phyloP scores from a whole-genome alignment of 106 monocot species.

The Gastrodia elata region DNA sequence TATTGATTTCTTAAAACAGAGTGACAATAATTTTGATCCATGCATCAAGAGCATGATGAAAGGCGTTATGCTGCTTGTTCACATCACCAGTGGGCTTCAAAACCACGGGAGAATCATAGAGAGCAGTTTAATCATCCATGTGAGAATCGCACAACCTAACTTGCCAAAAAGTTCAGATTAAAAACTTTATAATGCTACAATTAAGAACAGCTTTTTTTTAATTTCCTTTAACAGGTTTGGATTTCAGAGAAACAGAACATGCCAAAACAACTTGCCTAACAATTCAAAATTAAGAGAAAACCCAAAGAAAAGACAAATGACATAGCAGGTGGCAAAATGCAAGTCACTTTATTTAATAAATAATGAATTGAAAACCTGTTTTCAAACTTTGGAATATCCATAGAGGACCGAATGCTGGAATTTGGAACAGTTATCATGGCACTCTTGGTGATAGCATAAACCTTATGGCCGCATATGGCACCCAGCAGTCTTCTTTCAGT shows the following conservation, averaged over 20 bases:
- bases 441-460: constrained; percentile 64
- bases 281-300: neutral
- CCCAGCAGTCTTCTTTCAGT: constrained; percentile 61
- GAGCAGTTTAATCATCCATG: neutral
- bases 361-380: constrained; percentile 44
- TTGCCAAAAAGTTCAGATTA: neutral
- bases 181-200: neutral
- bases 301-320: neutral
- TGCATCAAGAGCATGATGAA: neutral
- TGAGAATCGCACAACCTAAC: neutral
- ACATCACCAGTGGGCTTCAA: neutral
- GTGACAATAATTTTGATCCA: neutral
- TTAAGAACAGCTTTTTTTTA: neutral
- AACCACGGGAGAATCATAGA: neutral
- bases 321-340: too few relatives aligned
- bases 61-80: neutral
- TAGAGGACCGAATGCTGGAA: constrained; percentile 25
- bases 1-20: neutral
- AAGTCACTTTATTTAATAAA: neutral
- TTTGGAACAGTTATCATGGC: constrained; percentile 59
- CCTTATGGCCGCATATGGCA: constrained; percentile 51
- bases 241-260: neutral
- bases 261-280: neutral
- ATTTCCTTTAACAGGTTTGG: neutral
- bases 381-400: constrained; percentile 56